Percentiles rank a stretch among this genome's conserved stretches.
phyloP scores from a whole-genome alignment of 305 asterid species.

The Fraxinus dipetala region DNA sequence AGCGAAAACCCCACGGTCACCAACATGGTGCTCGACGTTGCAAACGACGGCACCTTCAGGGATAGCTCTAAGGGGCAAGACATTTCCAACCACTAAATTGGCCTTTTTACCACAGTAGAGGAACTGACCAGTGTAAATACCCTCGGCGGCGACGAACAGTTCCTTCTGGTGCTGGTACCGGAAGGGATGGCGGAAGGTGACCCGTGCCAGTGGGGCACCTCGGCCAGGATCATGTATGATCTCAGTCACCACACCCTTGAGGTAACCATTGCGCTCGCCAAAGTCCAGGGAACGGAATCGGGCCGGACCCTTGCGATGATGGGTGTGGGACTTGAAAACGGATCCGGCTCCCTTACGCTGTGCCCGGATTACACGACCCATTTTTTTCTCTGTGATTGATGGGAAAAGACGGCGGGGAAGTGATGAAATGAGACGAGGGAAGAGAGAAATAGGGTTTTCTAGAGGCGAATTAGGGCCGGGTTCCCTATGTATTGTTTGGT shows the following conservation, averaged over 20 bases:
- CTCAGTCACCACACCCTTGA: conserved; percentile 79
- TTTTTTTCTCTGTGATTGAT: neutral
- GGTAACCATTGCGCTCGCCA: conserved; percentile 91
- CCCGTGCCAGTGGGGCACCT: conserved; percentile 86
- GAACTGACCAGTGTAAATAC: conserved; percentile 82
- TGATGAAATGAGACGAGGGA: neutral
- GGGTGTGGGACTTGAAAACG: conserved; percentile 86
- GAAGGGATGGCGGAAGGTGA: conserved; percentile 91
- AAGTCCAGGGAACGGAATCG: conserved; percentile 83
- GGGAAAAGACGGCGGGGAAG: neutral
- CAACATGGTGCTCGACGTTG: conserved; percentile 91
- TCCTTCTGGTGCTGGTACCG: conserved; percentile 90
- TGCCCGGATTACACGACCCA: conserved; percentile 94
- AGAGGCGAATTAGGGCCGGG: neutral
- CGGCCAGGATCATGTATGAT: conserved; percentile 93
- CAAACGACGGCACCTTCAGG: conserved; percentile 91
- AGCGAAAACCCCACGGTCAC: conserved; percentile 85
- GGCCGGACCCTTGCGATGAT: conserved; percentile 91
- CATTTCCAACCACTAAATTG: conserved; percentile 71
- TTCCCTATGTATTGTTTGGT: neutral
- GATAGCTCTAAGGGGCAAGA: conserved; percentile 74
- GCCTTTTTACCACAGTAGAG: conserved; percentile 89
- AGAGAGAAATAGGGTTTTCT: neutral
- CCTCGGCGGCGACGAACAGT: conserved; percentile 91
- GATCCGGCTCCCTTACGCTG: conserved; percentile 98